Evolutionary conservation across 2,329 filamentous ascomycete species (phyloP).

Genomic region (Pseudogymnoascus sp.): DNA sequence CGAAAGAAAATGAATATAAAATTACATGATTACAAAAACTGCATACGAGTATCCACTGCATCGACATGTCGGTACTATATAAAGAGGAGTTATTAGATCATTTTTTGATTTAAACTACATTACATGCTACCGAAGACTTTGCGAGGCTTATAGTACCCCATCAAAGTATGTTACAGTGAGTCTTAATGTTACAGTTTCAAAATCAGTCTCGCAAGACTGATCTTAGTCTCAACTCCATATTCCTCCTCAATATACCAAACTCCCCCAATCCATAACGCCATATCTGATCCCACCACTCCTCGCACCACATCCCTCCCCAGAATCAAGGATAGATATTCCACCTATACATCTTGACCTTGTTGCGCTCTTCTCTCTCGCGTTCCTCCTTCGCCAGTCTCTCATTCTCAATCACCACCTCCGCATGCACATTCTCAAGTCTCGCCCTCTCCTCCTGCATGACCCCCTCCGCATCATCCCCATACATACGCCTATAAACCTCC

Average conservation of each 20-base stretch:
- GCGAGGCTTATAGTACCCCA: not conserved
- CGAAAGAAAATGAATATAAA: not conserved
- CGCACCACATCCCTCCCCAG: not conserved
- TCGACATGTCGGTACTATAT: not conserved
- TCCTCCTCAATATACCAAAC: not conserved
- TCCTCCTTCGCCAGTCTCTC: not conserved
- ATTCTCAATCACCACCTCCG: not conserved
- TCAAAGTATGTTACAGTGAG: not conserved
- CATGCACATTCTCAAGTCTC: not conserved
- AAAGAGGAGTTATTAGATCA: not conserved
- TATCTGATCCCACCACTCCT: not conserved
- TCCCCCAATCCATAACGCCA: not conserved
- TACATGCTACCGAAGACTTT: not conserved
- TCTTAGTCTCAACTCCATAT: not conserved
- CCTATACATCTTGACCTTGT: not conserved
- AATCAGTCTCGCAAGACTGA: not conserved
- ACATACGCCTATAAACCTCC: slow-evolving; percentile 22
- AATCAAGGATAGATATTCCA: not conserved
- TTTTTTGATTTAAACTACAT: not conserved
- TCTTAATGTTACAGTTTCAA: not conserved
- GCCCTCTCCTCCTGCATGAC: slow-evolving; percentile 15
- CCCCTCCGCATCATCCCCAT: slow-evolving; percentile 22
- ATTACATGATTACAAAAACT: not conserved
- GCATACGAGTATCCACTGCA: not conserved
- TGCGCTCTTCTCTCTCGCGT: not conserved